These are phyloP conservation scores for Blastomyces silverae DNA, from an alignment of 2,329 filamentous ascomycete species.

Conservation along the genomic window DNA sequence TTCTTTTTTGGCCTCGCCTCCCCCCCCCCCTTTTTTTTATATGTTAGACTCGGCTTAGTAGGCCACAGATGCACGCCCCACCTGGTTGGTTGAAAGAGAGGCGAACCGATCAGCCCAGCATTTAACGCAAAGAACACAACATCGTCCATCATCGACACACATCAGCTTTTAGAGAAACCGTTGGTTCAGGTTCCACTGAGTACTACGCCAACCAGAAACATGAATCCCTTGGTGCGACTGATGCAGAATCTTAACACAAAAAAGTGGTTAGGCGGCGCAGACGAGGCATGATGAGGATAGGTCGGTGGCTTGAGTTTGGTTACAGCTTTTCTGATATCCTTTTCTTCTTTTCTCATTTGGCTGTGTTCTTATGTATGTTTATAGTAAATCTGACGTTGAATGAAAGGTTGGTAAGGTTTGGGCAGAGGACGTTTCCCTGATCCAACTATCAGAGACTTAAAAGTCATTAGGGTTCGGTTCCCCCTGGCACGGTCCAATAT, in stretches of 20 bases:
- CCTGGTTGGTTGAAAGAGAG: not conserved
- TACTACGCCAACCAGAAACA: not conserved
- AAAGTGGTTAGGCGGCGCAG: not conserved
- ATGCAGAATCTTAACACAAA: not conserved
- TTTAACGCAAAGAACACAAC: not conserved
- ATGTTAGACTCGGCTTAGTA: not conserved
- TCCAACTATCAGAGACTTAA: not conserved
- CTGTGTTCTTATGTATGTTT: constrained; percentile 10
- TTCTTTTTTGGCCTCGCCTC: too few relatives aligned
- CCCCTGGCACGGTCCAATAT: not conserved
- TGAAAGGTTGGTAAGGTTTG: constrained; percentile 1
- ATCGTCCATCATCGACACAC: not conserved
- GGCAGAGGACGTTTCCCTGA: not conserved
- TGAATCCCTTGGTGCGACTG: not conserved
- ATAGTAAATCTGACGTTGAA: constrained; percentile 6
- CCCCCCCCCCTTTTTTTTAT: too few relatives aligned
- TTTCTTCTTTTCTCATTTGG: not conserved
- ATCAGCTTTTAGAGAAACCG: not conserved
- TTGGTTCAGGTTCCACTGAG: not conserved
- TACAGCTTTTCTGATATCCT: not conserved
- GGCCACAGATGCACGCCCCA: not conserved
- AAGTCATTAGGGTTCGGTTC: not conserved
- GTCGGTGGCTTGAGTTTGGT: not conserved
- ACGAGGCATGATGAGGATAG: not conserved
- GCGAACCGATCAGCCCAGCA: not conserved